Conservation (phyloP, 2,329 filamentous ascomycete species). For the Microsporum canis region DNA sequence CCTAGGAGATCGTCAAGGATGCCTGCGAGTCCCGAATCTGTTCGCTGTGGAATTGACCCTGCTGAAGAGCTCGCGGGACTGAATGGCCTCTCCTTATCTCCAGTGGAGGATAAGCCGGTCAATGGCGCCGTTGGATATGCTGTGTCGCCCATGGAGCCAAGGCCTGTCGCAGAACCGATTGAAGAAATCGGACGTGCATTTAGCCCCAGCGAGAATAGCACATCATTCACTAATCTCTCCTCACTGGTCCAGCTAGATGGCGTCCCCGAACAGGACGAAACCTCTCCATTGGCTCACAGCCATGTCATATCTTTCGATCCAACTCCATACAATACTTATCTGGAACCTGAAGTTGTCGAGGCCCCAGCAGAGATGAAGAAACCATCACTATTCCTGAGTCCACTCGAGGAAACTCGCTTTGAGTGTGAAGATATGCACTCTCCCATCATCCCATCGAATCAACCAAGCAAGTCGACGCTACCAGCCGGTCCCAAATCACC, state of each 20-base stretch:
- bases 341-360: background rate
- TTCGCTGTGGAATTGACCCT: conserved; percentile 28
- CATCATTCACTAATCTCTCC: conserved; percentile 29
- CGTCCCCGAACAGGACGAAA: conserved; percentile 38
- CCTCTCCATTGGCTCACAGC: conserved; percentile 23
- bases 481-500: background rate
- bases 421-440: conserved; percentile 7
- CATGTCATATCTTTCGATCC: conserved; percentile 16
- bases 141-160: conserved; percentile 13
- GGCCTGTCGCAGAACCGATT: conserved; percentile 22
- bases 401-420: background rate
- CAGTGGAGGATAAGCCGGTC: conserved; percentile 22
- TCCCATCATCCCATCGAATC: conserved; percentile 4
- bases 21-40: conserved; percentile 20
- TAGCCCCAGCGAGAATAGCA: conserved; percentile 33
- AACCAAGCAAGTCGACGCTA: background rate
- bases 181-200: conserved; percentile 29
- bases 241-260: conserved; percentile 34
- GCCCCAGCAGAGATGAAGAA: background rate
- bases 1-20: conserved; percentile 29
- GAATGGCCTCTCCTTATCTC: conserved; percentile 21
- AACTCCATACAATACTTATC: conserved; percentile 1
- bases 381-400: background rate
- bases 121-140: conserved; percentile 3
- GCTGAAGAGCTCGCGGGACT: conserved; percentile 33